A percentile compares a stretch with the other conserved stretches of the same genome.
Evolutionary conservation across 176 grass and related monocot species (phyloP).

Genomic region (Dendrocalamus sinicus): DNA sequence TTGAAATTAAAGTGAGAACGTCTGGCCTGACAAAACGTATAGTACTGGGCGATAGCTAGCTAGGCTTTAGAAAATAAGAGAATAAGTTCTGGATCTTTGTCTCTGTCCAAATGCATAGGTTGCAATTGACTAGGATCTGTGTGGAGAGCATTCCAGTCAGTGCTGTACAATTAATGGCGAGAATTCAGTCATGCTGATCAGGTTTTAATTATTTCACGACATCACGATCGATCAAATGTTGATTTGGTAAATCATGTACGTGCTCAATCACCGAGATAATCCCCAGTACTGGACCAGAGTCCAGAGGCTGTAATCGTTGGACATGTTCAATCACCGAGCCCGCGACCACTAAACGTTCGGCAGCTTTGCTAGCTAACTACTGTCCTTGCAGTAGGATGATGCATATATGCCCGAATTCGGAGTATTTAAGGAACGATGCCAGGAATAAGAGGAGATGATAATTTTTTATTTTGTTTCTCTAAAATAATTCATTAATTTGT

Average conservation of each 20-base stretch:
- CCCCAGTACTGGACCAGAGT: background rate
- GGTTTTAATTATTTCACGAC: background rate
- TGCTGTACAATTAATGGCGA: too few relatives aligned
- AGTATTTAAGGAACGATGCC: too few relatives aligned
- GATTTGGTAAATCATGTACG: background rate
- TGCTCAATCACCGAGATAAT: background rate
- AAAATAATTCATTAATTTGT: too few relatives aligned
- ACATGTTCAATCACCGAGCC: constrained; percentile 16
- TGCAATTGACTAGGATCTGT: background rate
- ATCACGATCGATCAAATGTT: constrained; percentile 5
- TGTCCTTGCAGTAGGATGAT: constrained; percentile 9
- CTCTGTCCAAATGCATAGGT: constrained; percentile 17
- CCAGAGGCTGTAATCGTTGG: constrained; percentile 9
- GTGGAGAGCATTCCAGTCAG: background rate
- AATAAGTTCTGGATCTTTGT: background rate
- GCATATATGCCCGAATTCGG: background rate
- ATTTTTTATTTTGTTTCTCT: too few relatives aligned
- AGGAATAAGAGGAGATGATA: too few relatives aligned
- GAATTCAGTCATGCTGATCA: background rate
- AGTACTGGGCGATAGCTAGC: background rate
- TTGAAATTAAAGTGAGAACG: constrained; percentile 33
- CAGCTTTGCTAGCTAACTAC: background rate
- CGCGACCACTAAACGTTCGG: background rate
- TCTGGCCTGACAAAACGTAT: too few relatives aligned
- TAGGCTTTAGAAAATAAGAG: constrained; percentile 21